A percentile compares a stretch with the other conserved stretches of the same genome.
phyloP scores from a whole-genome alignment of 192 early-diverging fungal species.

The Paraglomus brasilianum region DNA sequence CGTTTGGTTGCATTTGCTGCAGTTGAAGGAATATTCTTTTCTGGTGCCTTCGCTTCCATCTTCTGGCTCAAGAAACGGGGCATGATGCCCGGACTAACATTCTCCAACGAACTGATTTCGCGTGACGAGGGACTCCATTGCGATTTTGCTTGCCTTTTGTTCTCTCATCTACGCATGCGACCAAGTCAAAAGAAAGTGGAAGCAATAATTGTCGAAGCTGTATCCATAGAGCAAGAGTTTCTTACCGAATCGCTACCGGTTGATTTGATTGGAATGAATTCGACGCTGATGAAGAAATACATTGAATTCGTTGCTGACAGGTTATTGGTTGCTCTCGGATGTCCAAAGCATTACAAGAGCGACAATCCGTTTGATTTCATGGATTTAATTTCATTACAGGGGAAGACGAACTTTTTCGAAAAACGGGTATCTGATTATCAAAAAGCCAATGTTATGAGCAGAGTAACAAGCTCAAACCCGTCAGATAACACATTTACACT shows the following conservation, averaged over 20 bases:
- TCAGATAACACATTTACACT: conserved; percentile 71
- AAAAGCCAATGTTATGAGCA: conserved; percentile 84
- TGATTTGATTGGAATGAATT: conserved; percentile 95
- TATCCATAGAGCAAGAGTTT: conserved; percentile 94
- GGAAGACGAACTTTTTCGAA: conserved; percentile 99
- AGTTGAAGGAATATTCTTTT: conserved; percentile 99
- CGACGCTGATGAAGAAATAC: conserved; percentile 91
- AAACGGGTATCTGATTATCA: conserved; percentile 96
- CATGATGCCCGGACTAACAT: conserved; percentile 95
- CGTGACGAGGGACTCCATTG: conserved; percentile 97
- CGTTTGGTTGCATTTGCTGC: conserved; percentile 95
- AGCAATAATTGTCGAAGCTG: conserved; percentile 84
- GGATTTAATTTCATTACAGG: conserved; percentile 97
- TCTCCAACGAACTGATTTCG: conserved; percentile 97
- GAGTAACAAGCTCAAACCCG: conserved; percentile 42
- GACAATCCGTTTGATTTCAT: conserved; percentile 99
- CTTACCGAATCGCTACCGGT: conserved; percentile 90
- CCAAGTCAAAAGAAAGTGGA: conserved; percentile 63
- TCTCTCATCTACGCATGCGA: conserved; percentile 75
- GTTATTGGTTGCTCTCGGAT: conserved; percentile 85
- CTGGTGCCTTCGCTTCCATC: conserved; percentile 95
- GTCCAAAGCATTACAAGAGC: conserved; percentile 78
- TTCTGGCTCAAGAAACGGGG: conserved; percentile 99
- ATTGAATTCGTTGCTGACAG: conserved; percentile 99
- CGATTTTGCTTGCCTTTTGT: conserved; percentile 96